These are phyloP conservation scores for Microsporum ferrugineum DNA, from an alignment of 2,329 filamentous ascomycete species.

Conservation along the genomic window DNA sequence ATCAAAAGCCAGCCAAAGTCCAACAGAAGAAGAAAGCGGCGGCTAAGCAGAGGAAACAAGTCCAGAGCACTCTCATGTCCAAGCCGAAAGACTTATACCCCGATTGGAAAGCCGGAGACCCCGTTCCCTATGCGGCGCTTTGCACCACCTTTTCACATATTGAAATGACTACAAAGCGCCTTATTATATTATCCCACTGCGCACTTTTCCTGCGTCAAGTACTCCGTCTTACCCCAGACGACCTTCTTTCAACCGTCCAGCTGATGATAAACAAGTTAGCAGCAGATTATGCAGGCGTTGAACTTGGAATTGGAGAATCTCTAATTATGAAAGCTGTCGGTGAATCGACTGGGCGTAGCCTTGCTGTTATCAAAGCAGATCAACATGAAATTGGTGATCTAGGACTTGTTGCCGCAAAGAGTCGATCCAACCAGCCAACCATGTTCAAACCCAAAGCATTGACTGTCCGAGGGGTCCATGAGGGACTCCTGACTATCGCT, in stretches of 20 bases:
- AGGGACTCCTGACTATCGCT: conserved; percentile 78
- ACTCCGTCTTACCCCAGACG: conserved; percentile 75
- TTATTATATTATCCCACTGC: conserved; percentile 81
- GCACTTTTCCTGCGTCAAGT: conserved; percentile 87
- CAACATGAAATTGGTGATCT: conserved; percentile 95
- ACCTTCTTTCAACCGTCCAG: conserved; percentile 76
- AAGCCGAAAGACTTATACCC: conserved; percentile 72
- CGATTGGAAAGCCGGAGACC: conserved; percentile 80
- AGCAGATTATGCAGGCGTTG: conserved; percentile 90
- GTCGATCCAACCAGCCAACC: conserved; percentile 83
- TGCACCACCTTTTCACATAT: conserved; percentile 91
- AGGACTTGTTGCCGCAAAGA: conserved; percentile 89
- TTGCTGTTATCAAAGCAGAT: conserved; percentile 84
- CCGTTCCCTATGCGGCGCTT: conserved; percentile 87
- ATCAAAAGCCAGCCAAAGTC: background rate
- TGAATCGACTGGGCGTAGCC: conserved; percentile 77
- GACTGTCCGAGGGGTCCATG: conserved; percentile 75
- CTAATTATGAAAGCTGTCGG: conserved; percentile 98
- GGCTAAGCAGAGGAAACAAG: conserved; percentile 65
- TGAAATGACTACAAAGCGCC: conserved; percentile 84
- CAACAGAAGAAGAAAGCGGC: conserved; percentile 57
- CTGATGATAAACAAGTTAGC: conserved; percentile 98
- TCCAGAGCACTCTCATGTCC: conserved; percentile 62
- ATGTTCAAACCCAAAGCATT: conserved; percentile 97
- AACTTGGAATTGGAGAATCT: conserved; percentile 96